Base-by-base conservation (phyloP, 2,329 filamentous ascomycete genomes). In the Neoscytalidium dimidiatum region DNA sequence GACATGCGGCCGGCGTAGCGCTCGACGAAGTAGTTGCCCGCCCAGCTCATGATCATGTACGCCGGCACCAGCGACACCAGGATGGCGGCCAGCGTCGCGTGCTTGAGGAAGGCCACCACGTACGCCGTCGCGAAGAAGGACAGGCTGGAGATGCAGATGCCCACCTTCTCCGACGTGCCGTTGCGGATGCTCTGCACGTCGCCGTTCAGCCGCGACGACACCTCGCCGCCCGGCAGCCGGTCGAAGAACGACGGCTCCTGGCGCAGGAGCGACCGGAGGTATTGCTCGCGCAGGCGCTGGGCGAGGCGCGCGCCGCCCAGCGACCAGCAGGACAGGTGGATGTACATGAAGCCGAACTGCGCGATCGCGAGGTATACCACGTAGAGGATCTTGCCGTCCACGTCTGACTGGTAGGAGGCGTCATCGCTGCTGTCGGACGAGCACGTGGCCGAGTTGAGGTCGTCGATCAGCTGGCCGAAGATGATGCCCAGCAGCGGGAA, bases 141-240 rank as follows among this genome's bases (percentile, higher is more conserved):
- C 9, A 85, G 74, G 58, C 84, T 87, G 26, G 84, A 82, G 4
- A 91, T 80, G 68, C 85, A 84, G 35, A 90, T 85, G 60, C 88
- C 88, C 17, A 90, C 88, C 73, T 92, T 92, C 74, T 91, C 89
- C 1, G 86, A 88, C 0, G 88, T 90, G 14, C 89, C 89, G 0
- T 84, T 83, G 70, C 89, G 88, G 60, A 92, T 86, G 1, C 85
- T 84, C 66, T 88, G 84, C 35, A 91, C 88, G 69, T 91, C 88
- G 62, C 82, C 82, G 71, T 88, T 88, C 48, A 92, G 82, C 19
- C 88, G 82, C 8, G 86, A 85, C 1, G 86, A 83, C 13, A 90
- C 84, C 72, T 90, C 86, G 17, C 88, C 88, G 0, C 87, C 82
- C 52, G 86, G 83, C 9, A 88, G 80, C 14, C 82, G 82, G 69